Conservation (phyloP, 2,329 filamentous ascomycete species). For the Aspergillus japonicus region DNA sequence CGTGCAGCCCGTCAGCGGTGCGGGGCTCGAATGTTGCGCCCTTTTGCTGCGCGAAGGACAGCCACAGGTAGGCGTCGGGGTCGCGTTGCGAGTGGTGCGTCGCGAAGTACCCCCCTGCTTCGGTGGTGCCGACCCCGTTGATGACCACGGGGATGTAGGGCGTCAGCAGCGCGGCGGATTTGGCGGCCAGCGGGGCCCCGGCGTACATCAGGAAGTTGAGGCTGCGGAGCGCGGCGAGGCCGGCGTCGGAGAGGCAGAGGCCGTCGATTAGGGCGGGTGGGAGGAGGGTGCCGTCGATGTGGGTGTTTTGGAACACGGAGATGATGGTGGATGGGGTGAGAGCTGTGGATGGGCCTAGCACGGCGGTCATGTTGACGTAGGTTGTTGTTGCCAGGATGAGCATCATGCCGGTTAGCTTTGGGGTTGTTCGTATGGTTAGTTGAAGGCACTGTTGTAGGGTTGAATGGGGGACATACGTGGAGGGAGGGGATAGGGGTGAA, state of each 20-base stretch:
- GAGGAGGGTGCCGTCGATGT: constrained; percentile 18
- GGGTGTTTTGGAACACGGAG: constrained; percentile 20
- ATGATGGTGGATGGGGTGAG: constrained; percentile 14
- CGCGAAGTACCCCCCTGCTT: constrained; percentile 20
- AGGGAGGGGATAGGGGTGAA: constrained; percentile 25
- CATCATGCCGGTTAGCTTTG: constrained; percentile 21
- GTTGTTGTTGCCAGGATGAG: constrained; percentile 19
- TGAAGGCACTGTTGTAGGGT: neutral
- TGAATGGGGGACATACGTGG: constrained; percentile 16
- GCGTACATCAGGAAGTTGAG: constrained; percentile 20
- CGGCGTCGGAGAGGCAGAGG: constrained; percentile 13
- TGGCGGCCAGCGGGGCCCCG: constrained; percentile 26
- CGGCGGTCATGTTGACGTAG: constrained; percentile 14
- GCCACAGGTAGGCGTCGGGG: constrained; percentile 21
- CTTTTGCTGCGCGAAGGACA: constrained; percentile 14
- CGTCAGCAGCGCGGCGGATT: constrained; percentile 24
- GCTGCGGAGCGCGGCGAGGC: constrained; percentile 16
- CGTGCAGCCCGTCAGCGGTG: constrained; percentile 16
- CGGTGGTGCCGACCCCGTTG: constrained; percentile 28
- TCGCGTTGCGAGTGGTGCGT: constrained; percentile 7
- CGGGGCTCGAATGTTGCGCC: constrained; percentile 16
- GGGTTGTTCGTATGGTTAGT: neutral
- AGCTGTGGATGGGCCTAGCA: constrained; percentile 19
- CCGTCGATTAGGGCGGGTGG: constrained; percentile 25
- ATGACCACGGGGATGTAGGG: constrained; percentile 12